Conservation (phyloP, 2,329 filamentous ascomycete genomes). For the Helminthosporium solani region DNA sequence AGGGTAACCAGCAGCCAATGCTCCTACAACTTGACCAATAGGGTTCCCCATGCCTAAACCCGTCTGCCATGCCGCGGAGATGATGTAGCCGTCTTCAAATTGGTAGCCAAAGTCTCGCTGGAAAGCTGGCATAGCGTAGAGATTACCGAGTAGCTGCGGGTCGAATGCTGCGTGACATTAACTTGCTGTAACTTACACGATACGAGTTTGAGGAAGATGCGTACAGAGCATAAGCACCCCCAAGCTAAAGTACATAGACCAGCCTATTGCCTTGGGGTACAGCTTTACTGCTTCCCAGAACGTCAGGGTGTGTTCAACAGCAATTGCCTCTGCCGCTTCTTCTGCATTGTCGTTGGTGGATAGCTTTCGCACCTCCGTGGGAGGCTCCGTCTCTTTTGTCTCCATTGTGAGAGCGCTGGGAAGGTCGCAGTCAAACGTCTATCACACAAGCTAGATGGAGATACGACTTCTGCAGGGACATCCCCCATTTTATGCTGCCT, state of each 20-base stretch:
- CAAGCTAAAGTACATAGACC: constrained; percentile 61
- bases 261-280: constrained; percentile 52
- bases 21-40: constrained; percentile 59
- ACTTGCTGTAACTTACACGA: neutral
- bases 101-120: constrained; percentile 57
- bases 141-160: constrained; percentile 63
- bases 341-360: constrained; percentile 21
- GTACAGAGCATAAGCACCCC: constrained; percentile 59
- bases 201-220: neutral
- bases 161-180: constrained; percentile 53
- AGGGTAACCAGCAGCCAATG: constrained; percentile 45
- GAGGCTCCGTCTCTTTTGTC: constrained; percentile 9
- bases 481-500: constrained; percentile 7
- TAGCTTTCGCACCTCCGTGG: constrained; percentile 18
- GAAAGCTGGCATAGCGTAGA: constrained; percentile 62
- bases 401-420: constrained; percentile 9
- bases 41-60: constrained; percentile 54
- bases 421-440: neutral
- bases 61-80: constrained; percentile 44
- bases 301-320: constrained; percentile 37
- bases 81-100: constrained; percentile 46
- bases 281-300: constrained; percentile 44
- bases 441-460: too few relatives aligned
- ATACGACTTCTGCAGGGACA: constrained; percentile 9
- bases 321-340: constrained; percentile 37